These are phyloP conservation scores for Saccharomyces uvarum DNA, from an alignment of 1,139 yeast genomes.

Conservation along the genomic window DNA sequence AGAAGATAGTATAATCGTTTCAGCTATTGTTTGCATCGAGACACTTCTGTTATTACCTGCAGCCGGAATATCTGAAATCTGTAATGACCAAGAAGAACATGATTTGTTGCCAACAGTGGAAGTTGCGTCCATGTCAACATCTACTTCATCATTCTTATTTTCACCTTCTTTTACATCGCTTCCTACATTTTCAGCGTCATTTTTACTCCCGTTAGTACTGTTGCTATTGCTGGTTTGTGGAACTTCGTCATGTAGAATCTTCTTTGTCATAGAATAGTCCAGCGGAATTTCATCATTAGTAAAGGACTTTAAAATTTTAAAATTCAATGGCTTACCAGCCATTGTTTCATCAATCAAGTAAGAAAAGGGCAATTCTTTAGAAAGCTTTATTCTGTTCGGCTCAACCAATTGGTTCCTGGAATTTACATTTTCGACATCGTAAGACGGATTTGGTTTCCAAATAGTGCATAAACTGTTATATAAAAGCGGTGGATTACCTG, in stretches of 20 bases:
- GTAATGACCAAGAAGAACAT: slow-evolving; percentile 49
- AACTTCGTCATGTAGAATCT: neutral
- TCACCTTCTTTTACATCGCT: neutral
- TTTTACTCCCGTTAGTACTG: neutral
- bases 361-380: slow-evolving; percentile 21
- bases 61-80: slow-evolving; percentile 73
- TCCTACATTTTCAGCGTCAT: neutral
- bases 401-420: slow-evolving; percentile 29
- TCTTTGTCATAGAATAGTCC: neutral
- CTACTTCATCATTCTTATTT: neutral
- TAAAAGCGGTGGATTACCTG: slow-evolving; percentile 31
- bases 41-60: slow-evolving; percentile 65
- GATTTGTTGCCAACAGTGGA: neutral
- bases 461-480: slow-evolving; percentile 29
- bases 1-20: slow-evolving; percentile 44
- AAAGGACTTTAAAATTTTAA: slow-evolving; percentile 8
- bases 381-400: slow-evolving; percentile 26
- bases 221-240: neutral
- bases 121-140: slow-evolving; percentile 1
- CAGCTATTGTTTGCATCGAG: slow-evolving; percentile 61
- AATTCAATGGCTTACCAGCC: slow-evolving; percentile 6
- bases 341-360: neutral
- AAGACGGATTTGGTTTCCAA: slow-evolving; percentile 31
- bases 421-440: slow-evolving; percentile 23
- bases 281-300: slow-evolving; percentile 8